Evolutionary conservation across 139 green algal species (phyloP).

Genomic region (Pseudopediastrum boryanum): DNA sequence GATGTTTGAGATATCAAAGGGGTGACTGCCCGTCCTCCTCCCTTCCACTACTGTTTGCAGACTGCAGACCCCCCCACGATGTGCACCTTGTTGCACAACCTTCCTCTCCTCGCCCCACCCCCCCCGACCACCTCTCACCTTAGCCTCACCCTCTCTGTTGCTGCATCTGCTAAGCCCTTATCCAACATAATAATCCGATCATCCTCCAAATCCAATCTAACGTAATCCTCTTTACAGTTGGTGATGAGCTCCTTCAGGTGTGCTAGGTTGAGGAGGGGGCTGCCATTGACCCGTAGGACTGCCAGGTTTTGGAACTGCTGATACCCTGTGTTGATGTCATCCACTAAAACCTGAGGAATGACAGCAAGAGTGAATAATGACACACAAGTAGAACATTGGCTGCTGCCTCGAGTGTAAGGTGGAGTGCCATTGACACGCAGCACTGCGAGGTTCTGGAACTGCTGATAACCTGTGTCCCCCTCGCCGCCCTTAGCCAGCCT

Average conservation of each 20-base stretch:
- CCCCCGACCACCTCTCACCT: not conserved
- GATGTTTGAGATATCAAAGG: not conserved
- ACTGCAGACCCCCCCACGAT: too few relatives aligned
- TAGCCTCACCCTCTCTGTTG: constrained; percentile 25
- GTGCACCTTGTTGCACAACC: too few relatives aligned
- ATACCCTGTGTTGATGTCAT: constrained; percentile 70
- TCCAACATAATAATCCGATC: constrained; percentile 67
- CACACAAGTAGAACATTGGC: too few relatives aligned
- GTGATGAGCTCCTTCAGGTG: constrained; percentile 53
- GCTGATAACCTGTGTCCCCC: too few relatives aligned
- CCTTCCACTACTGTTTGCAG: too few relatives aligned
- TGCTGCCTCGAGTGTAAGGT: constrained; percentile 66
- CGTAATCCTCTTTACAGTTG: constrained; percentile 28
- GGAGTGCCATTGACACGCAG: constrained; percentile 51
- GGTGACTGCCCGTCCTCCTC: not conserved
- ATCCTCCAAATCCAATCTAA: constrained; percentile 70
- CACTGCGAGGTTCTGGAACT: constrained; percentile 67
- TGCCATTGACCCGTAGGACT: constrained; percentile 55
- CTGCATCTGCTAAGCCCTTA: constrained; percentile 24
- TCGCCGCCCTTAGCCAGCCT: too few relatives aligned
- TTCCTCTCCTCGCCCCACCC: too few relatives aligned
- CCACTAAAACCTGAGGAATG: constrained; percentile 60
- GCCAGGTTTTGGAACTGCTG: constrained; percentile 67
- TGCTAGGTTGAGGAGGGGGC: constrained; percentile 64
- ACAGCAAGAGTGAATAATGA: too few relatives aligned